These are phyloP conservation scores for Quercus engelmannii DNA, from an alignment of 306 rosid species.

Conservation along the genomic window DNA sequence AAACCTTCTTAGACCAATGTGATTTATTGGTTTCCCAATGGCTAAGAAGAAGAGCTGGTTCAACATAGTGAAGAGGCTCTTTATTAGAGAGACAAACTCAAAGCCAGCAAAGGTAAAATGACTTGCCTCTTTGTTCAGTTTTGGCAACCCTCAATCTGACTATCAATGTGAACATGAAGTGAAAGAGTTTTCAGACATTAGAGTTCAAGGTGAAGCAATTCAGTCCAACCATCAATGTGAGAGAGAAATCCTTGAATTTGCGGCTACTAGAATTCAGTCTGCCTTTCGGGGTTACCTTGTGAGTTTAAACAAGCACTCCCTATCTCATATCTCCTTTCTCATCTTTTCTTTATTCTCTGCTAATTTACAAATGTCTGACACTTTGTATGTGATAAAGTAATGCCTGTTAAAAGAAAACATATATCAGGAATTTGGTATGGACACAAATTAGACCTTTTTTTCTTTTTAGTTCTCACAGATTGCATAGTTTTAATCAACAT, in stretches of 20 bases:
- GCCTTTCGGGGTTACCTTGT: slow-evolving; percentile 84
- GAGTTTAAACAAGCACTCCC: background rate
- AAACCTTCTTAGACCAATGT: slow-evolving; percentile 18
- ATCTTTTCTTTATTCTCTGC: too few species aligned
- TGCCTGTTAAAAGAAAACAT: background rate
- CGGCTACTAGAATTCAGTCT: slow-evolving; percentile 73
- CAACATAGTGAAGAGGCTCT: slow-evolving; percentile 65
- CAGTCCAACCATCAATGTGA: slow-evolving; percentile 24
- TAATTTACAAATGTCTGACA: background rate
- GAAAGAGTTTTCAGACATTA: slow-evolving; percentile 17
- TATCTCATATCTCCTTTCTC: too few species aligned
- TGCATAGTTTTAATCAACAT: background rate
- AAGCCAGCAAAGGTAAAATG: slow-evolving; percentile 56
- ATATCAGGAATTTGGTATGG: background rate
- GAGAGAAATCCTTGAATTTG: slow-evolving; percentile 40
- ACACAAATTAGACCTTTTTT: background rate
- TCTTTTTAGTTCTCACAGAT: background rate
- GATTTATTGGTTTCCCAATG: slow-evolving; percentile 42
- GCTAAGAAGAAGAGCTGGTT: slow-evolving; percentile 83
- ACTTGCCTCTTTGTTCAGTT: background rate
- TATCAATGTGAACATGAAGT: slow-evolving; percentile 15
- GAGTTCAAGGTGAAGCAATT: slow-evolving; percentile 26
- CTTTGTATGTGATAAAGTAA: too few species aligned
- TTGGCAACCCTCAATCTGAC: slow-evolving; percentile 25
- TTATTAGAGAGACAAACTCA: slow-evolving; percentile 51